A percentile compares a stretch with the other conserved stretches of the same genome.
Conservation (phyloP, 345 rosid species). For the Linum usitatissimum region DNA sequence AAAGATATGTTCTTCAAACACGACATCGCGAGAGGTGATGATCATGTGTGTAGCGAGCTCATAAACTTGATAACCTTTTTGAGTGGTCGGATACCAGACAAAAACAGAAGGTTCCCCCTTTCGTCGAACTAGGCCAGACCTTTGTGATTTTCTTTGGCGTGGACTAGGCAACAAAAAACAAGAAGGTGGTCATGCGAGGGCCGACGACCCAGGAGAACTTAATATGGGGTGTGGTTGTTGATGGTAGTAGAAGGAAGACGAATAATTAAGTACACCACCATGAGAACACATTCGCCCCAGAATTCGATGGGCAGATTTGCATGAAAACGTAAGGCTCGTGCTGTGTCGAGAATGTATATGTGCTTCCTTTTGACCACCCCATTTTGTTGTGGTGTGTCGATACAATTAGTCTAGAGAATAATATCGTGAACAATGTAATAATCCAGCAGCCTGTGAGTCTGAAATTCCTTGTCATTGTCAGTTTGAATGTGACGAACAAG, state of each 20-base stretch:
- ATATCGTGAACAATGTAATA: no score
- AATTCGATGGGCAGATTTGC: background rate
- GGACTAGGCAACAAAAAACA: background rate
- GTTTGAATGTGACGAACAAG: no score
- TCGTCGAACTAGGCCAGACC: background rate
- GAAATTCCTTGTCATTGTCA: no score
- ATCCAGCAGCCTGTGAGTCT: no score
- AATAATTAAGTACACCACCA: background rate
- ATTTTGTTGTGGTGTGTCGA: no score
- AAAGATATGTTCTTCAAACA: no score
- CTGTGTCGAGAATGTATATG: conserved; percentile 3
- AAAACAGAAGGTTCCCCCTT: background rate
- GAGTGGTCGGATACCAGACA: conserved; percentile 3
- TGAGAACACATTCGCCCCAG: conserved; percentile 10
- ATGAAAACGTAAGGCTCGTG: background rate
- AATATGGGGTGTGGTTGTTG: background rate
- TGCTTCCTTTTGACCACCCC: no score
- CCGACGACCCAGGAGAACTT: background rate
- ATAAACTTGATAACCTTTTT: conserved; percentile 6
- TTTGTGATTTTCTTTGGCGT: background rate
- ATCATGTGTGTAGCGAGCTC: no score
- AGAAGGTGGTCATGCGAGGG: background rate
- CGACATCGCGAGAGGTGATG: no score
- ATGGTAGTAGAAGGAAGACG: background rate
- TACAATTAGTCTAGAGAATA: no score